Conservation (phyloP, 2,329 filamentous ascomycete genomes). For the Cytospora piceicola region DNA sequence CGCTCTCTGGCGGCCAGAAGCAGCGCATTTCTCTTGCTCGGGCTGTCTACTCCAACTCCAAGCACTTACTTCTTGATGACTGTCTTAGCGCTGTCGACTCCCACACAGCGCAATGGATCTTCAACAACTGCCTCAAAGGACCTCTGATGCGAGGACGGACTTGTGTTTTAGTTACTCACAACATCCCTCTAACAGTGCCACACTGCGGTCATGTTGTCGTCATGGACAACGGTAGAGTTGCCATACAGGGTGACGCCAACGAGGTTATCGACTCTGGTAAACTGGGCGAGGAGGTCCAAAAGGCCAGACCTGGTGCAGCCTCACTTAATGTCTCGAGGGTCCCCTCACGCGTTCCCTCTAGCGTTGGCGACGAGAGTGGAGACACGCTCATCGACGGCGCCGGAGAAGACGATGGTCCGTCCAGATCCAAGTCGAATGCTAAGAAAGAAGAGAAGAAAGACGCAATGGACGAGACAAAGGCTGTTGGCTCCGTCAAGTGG, state of each 20-base stretch:
- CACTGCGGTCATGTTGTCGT: conserved; percentile 79
- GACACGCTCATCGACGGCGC: conserved; percentile 60
- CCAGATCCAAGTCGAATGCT: conserved; percentile 48
- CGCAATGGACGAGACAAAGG: conserved; percentile 75
- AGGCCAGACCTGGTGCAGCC: conserved; percentile 70
- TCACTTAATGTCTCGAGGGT: conserved; percentile 73
- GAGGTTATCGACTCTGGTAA: conserved; percentile 86
- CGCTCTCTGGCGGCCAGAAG: conserved; percentile 94
- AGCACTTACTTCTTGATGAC: conserved; percentile 89
- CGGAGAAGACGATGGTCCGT: conserved; percentile 51
- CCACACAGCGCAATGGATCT: conserved; percentile 97
- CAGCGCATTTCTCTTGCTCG: conserved; percentile 96
- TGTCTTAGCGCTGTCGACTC: conserved; percentile 96
- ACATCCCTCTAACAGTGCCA: conserved; percentile 84
- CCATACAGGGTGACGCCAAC: conserved; percentile 73
- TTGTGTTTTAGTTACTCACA: conserved; percentile 95
- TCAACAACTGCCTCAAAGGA: conserved; percentile 87
- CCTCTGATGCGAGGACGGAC: conserved; percentile 87
- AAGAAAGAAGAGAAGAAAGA: conserved; percentile 54
- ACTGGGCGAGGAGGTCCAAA: conserved; percentile 82
- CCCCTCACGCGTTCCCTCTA: conserved; percentile 78
- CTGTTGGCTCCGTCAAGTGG: conserved; percentile 85
- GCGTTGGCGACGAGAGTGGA: conserved; percentile 65
- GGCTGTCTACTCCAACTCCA: conserved; percentile 93
- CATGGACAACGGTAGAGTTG: conserved; percentile 83